Evolutionary conservation across 805 yeast genomes (phyloP).

Genomic region (Zygotorulaspora danielsina): DNA sequence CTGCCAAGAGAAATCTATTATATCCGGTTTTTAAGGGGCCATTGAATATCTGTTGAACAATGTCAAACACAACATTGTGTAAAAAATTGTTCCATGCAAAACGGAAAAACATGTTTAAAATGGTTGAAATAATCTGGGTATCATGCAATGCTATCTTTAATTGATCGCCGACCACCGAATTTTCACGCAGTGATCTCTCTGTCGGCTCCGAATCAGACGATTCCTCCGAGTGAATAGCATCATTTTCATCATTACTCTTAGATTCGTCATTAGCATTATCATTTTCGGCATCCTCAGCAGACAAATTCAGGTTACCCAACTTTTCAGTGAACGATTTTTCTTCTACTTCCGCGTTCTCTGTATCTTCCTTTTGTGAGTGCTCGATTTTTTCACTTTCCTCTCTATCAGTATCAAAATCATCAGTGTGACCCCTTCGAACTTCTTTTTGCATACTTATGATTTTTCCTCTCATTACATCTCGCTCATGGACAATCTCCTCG

Average conservation of each 20-base stretch:
- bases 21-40: constrained; percentile 71
- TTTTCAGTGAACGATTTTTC: constrained; percentile 11
- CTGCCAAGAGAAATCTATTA: constrained; percentile 57
- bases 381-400: constrained; percentile 16
- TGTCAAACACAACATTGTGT: constrained; percentile 81
- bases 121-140: constrained; percentile 53
- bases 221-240: constrained; percentile 20
- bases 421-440: constrained; percentile 4
- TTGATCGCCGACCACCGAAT: constrained; percentile 66
- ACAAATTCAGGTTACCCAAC: constrained; percentile 7
- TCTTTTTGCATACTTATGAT: constrained; percentile 23
- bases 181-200: constrained; percentile 42
- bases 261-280: constrained; percentile 3
- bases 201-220: constrained; percentile 32
- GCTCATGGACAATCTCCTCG: constrained; percentile 58
- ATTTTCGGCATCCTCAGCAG: background rate
- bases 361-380: no score
- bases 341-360: constrained; percentile 1
- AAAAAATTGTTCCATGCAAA: constrained; percentile 83
- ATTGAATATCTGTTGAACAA: constrained; percentile 75
- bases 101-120: constrained; percentile 62
- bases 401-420: constrained; percentile 8
- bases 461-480: constrained; percentile 58
- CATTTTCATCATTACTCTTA: constrained; percentile 8
- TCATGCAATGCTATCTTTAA: constrained; percentile 66